Evolutionary conservation across 2,329 filamentous ascomycete genomes (phyloP), one percentile per base, ranked within the genome.

Genomic region (Aureobasidium sp.): DNA sequence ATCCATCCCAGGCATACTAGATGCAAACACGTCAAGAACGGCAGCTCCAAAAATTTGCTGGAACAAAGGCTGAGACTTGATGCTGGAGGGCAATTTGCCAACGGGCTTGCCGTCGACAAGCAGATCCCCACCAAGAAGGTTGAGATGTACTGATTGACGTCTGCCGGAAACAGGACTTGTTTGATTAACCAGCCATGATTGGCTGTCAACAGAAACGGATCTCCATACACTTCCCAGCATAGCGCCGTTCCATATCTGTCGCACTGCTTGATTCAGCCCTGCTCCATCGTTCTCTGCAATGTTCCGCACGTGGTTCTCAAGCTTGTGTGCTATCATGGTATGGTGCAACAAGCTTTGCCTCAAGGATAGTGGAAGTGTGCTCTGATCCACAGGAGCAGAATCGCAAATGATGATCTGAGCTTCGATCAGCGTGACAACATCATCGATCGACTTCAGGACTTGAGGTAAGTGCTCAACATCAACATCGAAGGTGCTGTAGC

Each of bases 41-140:
- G 77, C 73, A 1, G 73, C 65, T 0, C 77, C 77, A 59, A 86
- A 84, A 0, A 86, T 68, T 3, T 74, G 68, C 5, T 66, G 62
- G 6, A 84, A 68, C 1, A 66, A 62, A 11, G 57, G 42, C 0
- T 73, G 68, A 3, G 76, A 61, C 16, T 71, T 72, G 38, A 79
- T 76, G 1, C 22, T 76, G 66, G 1, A 70, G 60, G 0, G 83
- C 82, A 86, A 70, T 11, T 75, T 78, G 1, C 77, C 73, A 11
- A 79, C 58, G 6, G 72, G 68, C 40, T 73, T 61, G 0, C 75
- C 74, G 54, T 80, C 67, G 4, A 80, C 66, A 0, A 79, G 63
- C 0, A 80, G 61, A 41, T 74, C 69, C 0, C 78, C 77, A 30
- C 73, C 67, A 0, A 78, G 48, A 0, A 75, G 55, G 57, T 79